Conservation (phyloP, 192 early-diverging fungal genomes). For the Backusella westeae region DNA sequence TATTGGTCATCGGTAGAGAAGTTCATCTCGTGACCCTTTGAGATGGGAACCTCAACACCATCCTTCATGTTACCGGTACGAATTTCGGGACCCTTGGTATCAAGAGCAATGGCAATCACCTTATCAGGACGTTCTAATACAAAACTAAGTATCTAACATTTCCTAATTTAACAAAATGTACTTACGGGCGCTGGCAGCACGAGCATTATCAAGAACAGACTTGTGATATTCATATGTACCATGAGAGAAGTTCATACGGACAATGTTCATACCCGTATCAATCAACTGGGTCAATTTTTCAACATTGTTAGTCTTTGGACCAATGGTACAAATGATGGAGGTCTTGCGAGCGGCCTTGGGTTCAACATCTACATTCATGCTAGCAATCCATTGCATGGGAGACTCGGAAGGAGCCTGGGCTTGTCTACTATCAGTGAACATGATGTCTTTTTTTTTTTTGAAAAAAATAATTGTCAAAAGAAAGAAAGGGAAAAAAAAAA, state of each 20-base stretch:
- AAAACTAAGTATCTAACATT: background rate
- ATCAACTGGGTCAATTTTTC: conserved; percentile 69
- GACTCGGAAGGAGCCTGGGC: background rate
- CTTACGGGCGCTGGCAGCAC: conserved; percentile 39
- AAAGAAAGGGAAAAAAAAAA: background rate
- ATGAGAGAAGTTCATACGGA: conserved; percentile 78
- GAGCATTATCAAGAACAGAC: conserved; percentile 70
- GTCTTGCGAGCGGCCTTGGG: conserved; percentile 66
- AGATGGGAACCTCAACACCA: conserved; percentile 61
- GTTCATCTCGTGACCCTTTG: conserved; percentile 63
- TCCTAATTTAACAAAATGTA: background rate
- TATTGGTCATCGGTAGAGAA: conserved; percentile 64
- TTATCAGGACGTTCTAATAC: conserved; percentile 33
- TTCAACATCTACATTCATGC: conserved; percentile 58
- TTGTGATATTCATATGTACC: conserved; percentile 71
- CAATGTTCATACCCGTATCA: conserved; percentile 80
- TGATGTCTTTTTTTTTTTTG: background rate
- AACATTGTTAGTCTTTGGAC: conserved; percentile 72
- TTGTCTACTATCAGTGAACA: conserved; percentile 2
- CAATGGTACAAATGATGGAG: conserved; percentile 82
- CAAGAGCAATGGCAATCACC: conserved; percentile 69
- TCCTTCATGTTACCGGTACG: conserved; percentile 68
- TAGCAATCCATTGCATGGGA: conserved; percentile 69
- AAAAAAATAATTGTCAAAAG: background rate
- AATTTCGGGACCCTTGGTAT: conserved; percentile 82